phyloP scores from a whole-genome alignment of 805 yeast species.

The Suhomyces prunicola region DNA sequence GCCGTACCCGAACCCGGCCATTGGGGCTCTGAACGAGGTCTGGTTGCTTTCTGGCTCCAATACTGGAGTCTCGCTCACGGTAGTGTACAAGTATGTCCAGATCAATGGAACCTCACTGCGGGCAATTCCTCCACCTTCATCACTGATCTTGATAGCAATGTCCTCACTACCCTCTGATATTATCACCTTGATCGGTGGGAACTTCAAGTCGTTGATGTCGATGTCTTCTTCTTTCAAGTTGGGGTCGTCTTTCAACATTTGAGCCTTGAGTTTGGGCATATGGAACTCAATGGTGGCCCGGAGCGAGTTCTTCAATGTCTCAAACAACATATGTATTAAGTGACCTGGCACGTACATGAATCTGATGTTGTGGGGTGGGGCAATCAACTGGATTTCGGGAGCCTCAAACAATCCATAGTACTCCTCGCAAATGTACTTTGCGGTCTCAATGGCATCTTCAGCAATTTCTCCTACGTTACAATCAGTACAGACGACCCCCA shows the following conservation, averaged over 20 bases:
- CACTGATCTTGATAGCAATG: slow-evolving; percentile 84
- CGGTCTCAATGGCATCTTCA: slow-evolving; percentile 85
- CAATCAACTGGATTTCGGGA: slow-evolving; percentile 75
- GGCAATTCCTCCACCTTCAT: slow-evolving; percentile 93
- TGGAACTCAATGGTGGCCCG: slow-evolving; percentile 87
- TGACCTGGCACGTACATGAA: slow-evolving; percentile 95
- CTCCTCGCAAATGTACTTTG: slow-evolving; percentile 86
- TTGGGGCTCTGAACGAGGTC: slow-evolving; percentile 77
- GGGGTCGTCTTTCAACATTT: slow-evolving; percentile 42
- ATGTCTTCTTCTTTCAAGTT: slow-evolving; percentile 32
- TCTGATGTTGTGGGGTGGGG: slow-evolving; percentile 65
- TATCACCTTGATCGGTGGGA: slow-evolving; percentile 82
- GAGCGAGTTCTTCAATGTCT: slow-evolving; percentile 79
- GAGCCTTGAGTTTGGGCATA: slow-evolving; percentile 45
- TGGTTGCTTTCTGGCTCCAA: slow-evolving; percentile 57
- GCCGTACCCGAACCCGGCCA: slow-evolving; percentile 95
- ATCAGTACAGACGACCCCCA: slow-evolving; percentile 83
- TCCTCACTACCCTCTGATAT: slow-evolving; percentile 89
- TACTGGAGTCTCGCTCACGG: slow-evolving; percentile 70
- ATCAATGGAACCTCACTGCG: slow-evolving; percentile 78
- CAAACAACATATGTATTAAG: slow-evolving; percentile 86
- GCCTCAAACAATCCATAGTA: slow-evolving; percentile 85
- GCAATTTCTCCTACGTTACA: slow-evolving; percentile 83
- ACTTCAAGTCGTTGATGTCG: slow-evolving; percentile 60
- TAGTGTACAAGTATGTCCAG: slow-evolving; percentile 90